Percentiles rank a stretch among this genome's conserved stretches.
Evolutionary conservation across 2,329 filamentous ascomycete genomes (phyloP).

Genomic region (Trichoderma sp.): DNA sequence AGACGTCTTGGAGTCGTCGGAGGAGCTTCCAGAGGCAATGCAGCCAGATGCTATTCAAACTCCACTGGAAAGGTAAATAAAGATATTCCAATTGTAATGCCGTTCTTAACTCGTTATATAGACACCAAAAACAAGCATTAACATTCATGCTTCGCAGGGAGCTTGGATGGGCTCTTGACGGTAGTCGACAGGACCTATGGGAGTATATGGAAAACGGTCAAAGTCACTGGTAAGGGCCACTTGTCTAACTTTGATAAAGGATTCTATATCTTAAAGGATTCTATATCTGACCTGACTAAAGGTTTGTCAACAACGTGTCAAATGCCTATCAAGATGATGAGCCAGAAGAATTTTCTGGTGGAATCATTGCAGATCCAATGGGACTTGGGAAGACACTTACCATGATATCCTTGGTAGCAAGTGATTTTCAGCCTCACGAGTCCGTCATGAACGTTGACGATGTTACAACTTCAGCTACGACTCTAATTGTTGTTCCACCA

Average conservation of each 20-base stretch:
- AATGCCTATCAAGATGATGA: constrained; percentile 35
- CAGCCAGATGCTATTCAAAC: no score
- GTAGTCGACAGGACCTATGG: constrained; percentile 42
- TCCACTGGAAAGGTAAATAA: no score
- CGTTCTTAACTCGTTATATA: no score
- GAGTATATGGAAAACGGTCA: constrained; percentile 29
- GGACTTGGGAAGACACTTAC: constrained; percentile 52
- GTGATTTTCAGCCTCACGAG: background rate
- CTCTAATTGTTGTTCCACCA: constrained; percentile 14
- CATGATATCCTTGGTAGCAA: constrained; percentile 48
- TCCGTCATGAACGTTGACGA: no score
- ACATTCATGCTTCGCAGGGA: constrained; percentile 47
- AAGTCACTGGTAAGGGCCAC: no score
- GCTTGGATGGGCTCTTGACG: constrained; percentile 41
- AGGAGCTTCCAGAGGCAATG: no score
- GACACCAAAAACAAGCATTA: no score
- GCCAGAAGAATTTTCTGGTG: constrained; percentile 46
- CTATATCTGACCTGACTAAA: constrained; percentile 24
- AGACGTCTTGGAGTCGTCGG: no score
- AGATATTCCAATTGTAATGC: no score
- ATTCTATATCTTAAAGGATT: no score
- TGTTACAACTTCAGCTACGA: background rate
- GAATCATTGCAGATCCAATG: constrained; percentile 53
- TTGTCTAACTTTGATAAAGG: no score
- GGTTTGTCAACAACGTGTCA: constrained; percentile 44